These are phyloP conservation scores for Tubosaeta sp. DNA, from an alignment of 768 basidiomycete genomes.

Conservation along the genomic window DNA sequence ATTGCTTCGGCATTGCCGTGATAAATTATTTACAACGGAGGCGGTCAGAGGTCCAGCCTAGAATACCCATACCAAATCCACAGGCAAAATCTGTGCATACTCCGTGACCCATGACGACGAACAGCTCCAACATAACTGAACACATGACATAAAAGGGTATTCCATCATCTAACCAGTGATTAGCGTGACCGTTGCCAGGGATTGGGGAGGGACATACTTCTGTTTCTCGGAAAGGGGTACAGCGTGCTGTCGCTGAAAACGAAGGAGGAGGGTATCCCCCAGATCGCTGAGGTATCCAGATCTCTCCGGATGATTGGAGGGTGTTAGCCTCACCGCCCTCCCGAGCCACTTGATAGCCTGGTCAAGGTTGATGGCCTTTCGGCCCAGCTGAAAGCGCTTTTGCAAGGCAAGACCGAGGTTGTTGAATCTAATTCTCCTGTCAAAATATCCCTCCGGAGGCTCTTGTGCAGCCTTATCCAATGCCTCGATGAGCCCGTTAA, in stretches of 20 bases:
- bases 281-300: neutral
- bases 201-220: neutral
- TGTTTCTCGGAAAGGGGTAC: neutral
- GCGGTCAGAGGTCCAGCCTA: too few species aligned
- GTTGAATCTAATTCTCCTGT: neutral
- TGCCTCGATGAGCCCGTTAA: neutral
- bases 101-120: neutral
- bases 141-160: neutral
- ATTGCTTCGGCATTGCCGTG: too few species aligned
- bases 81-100: neutral
- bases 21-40: too few species aligned
- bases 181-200: neutral
- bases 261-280: neutral
- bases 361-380: neutral
- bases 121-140: neutral
- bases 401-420: neutral
- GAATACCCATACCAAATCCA: neutral
- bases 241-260: neutral
- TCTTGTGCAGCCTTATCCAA: neutral
- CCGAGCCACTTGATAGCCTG: neutral
- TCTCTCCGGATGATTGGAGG: neutral
- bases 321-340: neutral
- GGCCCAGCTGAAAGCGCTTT: neutral
- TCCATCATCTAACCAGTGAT: neutral
- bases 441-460: neutral